Evolutionary conservation across 208 protist genomes (phyloP).

Genomic region (Blastocrithidia nonstop): DNA sequence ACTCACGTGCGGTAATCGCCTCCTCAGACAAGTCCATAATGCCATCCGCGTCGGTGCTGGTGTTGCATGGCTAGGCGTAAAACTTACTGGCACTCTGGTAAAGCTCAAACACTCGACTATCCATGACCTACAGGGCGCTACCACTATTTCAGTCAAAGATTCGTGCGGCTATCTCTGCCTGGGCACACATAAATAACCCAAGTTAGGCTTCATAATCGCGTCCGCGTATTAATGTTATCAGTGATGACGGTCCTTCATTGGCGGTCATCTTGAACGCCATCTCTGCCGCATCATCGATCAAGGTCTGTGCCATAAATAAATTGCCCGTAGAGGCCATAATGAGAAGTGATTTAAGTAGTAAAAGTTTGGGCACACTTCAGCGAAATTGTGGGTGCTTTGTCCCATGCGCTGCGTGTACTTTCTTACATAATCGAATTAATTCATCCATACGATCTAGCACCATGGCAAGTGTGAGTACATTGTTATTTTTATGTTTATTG

Average conservation of each 20-base stretch:
- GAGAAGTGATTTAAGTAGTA: constrained; percentile 48
- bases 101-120: no score
- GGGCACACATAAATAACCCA: constrained; percentile 48
- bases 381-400: constrained; percentile 21
- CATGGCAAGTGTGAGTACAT: no score
- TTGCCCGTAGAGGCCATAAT: constrained; percentile 57
- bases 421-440: no score
- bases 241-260: constrained; percentile 19
- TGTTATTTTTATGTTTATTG: no score
- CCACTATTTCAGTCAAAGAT: constrained; percentile 46
- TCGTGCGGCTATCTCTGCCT: constrained; percentile 44
- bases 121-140: no score
- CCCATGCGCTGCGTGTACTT: no score
- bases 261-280: constrained; percentile 24
- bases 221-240: constrained; percentile 6
- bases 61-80: constrained; percentile 50
- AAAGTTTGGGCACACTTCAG: constrained; percentile 58
- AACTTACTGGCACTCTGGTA: constrained; percentile 44
- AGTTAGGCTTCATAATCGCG: constrained; percentile 43
- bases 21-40: constrained; percentile 41
- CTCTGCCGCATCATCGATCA: constrained; percentile 29
- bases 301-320: constrained; percentile 27
- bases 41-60: constrained; percentile 43
- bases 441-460: no score
- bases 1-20: constrained; percentile 8